These are phyloP conservation scores for Solanum arcanum DNA, from an alignment of 257 asterid species.

Conservation along the genomic window DNA sequence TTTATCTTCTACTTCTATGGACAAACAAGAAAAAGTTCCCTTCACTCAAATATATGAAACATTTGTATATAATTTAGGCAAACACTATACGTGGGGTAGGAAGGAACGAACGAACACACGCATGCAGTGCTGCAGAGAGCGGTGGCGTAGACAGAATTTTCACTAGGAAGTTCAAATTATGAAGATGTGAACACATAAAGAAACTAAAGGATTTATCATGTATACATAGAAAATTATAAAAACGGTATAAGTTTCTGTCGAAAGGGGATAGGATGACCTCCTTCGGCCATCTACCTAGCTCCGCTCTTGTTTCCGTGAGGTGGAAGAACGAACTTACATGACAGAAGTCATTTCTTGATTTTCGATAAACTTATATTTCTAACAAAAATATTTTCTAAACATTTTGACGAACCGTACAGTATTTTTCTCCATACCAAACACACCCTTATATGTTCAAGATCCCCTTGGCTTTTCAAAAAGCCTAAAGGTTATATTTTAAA, in stretches of 20 bases:
- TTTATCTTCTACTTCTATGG: neutral
- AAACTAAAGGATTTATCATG: neutral
- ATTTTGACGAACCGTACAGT: neutral
- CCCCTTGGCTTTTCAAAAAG: neutral
- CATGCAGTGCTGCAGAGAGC: neutral
- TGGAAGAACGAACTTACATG: neutral
- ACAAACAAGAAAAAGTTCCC: neutral
- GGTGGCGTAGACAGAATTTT: neutral
- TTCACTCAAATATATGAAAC: neutral
- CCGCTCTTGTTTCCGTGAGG: neutral
- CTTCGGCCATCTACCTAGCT: neutral
- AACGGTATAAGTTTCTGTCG: neutral
- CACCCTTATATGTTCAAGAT: neutral
- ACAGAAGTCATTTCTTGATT: neutral
- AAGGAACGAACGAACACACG: neutral
- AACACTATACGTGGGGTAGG: neutral
- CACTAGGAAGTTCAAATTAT: neutral
- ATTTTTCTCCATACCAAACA: neutral
- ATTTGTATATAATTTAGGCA: neutral
- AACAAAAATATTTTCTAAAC: too few relatives aligned
- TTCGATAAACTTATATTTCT: neutral
- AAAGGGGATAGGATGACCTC: neutral
- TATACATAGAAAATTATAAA: neutral
- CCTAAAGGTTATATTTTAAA: neutral
- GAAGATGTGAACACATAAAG: neutral